Conservation (phyloP, 2,329 filamentous ascomycete species). For the Fusarium sp. region DNA sequence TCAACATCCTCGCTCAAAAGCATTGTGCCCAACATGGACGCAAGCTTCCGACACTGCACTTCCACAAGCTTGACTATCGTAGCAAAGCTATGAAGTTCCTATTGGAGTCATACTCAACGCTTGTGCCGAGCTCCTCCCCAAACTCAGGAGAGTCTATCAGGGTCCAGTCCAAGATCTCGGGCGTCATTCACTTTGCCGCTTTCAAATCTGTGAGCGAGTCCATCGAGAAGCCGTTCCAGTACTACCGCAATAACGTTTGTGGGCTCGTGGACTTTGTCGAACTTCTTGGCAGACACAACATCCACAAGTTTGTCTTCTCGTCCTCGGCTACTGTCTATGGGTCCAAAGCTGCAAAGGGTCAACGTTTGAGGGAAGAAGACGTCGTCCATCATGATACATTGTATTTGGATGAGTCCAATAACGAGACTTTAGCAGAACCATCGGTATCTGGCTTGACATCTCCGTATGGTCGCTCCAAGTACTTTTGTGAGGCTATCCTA, state of each 20-base stretch:
- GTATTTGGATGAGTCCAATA: constrained; percentile 60
- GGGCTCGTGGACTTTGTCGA: constrained; percentile 70
- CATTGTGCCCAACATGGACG: constrained; percentile 11
- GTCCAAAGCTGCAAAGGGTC: constrained; percentile 60
- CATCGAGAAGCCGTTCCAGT: constrained; percentile 68
- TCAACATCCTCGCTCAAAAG: constrained; percentile 25
- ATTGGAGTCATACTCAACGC: constrained; percentile 51
- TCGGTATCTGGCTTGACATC: not conserved
- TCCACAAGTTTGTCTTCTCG: constrained; percentile 75
- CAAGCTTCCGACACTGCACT: constrained; percentile 48
- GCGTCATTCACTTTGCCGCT: constrained; percentile 76
- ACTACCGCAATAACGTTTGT: constrained; percentile 76
- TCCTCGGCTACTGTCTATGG: constrained; percentile 77
- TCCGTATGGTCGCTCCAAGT: constrained; percentile 73
- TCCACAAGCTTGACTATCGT: constrained; percentile 55
- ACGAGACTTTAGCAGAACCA: constrained; percentile 25
- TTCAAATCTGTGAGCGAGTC: constrained; percentile 75
- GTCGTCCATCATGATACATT: constrained; percentile 51
- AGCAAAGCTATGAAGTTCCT: constrained; percentile 53
- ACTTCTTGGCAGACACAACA: constrained; percentile 67
- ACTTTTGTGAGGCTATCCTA: constrained; percentile 74
- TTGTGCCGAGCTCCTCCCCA: constrained; percentile 9
- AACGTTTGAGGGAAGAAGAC: constrained; percentile 63
- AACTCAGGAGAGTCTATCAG: constrained; percentile 1
- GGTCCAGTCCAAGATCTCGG: constrained; percentile 45